These are phyloP conservation scores for Hippophae gyantsensis DNA, from an alignment of 306 rosid species.

Conservation along the genomic window DNA sequence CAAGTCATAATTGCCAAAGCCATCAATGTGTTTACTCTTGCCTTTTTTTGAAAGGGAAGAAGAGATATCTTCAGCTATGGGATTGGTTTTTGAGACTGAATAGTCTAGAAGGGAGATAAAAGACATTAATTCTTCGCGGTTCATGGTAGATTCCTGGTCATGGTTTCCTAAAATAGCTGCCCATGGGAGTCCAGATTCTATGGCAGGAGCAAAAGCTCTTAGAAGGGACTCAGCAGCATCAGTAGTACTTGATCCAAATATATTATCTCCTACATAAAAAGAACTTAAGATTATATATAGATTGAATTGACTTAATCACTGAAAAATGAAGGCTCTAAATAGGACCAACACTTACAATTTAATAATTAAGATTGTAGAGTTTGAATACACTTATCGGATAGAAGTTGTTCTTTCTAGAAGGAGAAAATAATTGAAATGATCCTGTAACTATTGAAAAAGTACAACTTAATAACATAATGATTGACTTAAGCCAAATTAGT, in stretches of 20 bases:
- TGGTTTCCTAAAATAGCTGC: conserved; percentile 94
- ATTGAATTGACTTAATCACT: not conserved
- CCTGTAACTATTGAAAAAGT: too few species aligned
- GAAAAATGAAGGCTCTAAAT: too few species aligned
- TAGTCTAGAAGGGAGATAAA: conserved; percentile 81
- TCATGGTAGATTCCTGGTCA: conserved; percentile 86
- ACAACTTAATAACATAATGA: too few species aligned
- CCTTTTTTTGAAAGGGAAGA: conserved; percentile 20
- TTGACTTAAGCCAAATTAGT: too few species aligned
- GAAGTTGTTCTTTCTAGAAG: too few species aligned
- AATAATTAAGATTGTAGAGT: too few species aligned
- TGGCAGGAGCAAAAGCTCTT: conserved; percentile 74
- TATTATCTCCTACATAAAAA: conserved; percentile 58
- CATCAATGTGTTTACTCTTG: conserved; percentile 38
- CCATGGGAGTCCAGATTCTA: conserved; percentile 81
- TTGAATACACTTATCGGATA: too few species aligned
- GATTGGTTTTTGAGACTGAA: conserved; percentile 66
- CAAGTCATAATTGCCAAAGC: conserved; percentile 76
- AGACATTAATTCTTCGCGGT: conserved; percentile 69
- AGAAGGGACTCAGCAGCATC: conserved; percentile 87
- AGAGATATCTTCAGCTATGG: conserved; percentile 25
- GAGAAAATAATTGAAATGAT: too few species aligned
- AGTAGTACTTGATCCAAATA: conserved; percentile 65
- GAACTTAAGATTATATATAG: conserved; percentile 24
- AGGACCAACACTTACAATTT: too few species aligned